phyloP scores from a whole-genome alignment of 148 eudicot genomes.

The Rhododendron ferrugineum region DNA sequence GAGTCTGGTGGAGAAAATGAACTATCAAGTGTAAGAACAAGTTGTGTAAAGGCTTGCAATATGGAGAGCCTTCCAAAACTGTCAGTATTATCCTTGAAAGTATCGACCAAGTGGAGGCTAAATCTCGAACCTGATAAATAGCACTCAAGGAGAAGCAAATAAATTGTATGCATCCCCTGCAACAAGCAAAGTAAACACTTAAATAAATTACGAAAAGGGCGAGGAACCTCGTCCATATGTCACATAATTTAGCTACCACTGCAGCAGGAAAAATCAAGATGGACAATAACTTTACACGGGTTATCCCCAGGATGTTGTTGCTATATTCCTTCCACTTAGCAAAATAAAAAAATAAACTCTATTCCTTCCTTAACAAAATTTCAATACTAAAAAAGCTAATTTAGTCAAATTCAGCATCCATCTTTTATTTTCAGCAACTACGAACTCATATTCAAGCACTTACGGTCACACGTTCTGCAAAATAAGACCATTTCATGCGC shows the following conservation, averaged over 20 bases:
- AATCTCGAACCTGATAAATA: conserved; percentile 80
- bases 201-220: not conserved
- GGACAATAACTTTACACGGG: too few species aligned
- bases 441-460: too few species aligned
- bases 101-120: conserved; percentile 62
- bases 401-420: too few species aligned
- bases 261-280: not conserved
- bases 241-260: not conserved
- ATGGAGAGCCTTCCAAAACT: conserved; percentile 41
- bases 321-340: too few species aligned
- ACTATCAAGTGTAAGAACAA: not conserved
- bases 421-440: too few species aligned
- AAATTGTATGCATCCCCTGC: conserved; percentile 60
- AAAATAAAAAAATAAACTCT: too few species aligned
- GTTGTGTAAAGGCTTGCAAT: conserved; percentile 42
- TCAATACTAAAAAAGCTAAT: too few species aligned
- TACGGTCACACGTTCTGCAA: too few species aligned
- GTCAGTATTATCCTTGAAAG: conserved; percentile 51
- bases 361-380: too few species aligned
- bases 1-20: not conserved
- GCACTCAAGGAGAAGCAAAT: conserved; percentile 98
- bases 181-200: not conserved
- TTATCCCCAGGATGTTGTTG: too few species aligned
- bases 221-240: not conserved
- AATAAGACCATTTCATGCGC: too few species aligned